Percentiles rank a stretch among this genome's conserved stretches.
Conservation (phyloP, 2,329 filamentous ascomycete genomes). For the Zarea fungicola region DNA sequence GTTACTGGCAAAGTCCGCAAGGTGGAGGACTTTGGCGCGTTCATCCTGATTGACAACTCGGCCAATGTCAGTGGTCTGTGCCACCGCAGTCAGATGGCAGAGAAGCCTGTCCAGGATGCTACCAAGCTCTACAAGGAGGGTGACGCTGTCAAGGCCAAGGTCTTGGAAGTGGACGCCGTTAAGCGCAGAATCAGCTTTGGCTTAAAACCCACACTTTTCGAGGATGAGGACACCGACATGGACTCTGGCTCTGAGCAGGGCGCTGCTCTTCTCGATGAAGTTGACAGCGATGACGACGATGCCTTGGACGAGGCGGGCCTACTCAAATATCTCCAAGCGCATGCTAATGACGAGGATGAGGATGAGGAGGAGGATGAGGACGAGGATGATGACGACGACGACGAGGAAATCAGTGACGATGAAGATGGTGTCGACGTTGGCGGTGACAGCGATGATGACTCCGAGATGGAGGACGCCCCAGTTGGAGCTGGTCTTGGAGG, state of each 20-base stretch:
- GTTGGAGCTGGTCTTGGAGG: slow-evolving; percentile 56
- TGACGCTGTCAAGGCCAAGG: slow-evolving; percentile 86
- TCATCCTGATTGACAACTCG: slow-evolving; percentile 84
- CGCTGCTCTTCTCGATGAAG: slow-evolving; percentile 36
- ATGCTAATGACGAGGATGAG: slow-evolving; percentile 35
- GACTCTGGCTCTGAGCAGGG: slow-evolving; percentile 44
- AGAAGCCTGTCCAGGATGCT: slow-evolving; percentile 76
- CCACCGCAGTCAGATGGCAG: slow-evolving; percentile 87
- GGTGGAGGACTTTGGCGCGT: slow-evolving; percentile 92
- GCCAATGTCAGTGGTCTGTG: slow-evolving; percentile 88
- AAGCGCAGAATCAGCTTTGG: slow-evolving; percentile 82
- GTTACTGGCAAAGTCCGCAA: slow-evolving; percentile 89
- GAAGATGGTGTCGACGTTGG: slow-evolving; percentile 39
- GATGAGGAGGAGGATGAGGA: slow-evolving; percentile 29
- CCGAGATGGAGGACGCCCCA: slow-evolving; percentile 22
- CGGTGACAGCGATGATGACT: slow-evolving; percentile 19
- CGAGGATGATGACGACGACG: slow-evolving; percentile 25
- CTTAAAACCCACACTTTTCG: slow-evolving; percentile 88
- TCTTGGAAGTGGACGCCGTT: slow-evolving; percentile 70
- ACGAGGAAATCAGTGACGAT: slow-evolving; percentile 7
- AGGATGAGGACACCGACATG: slow-evolving; percentile 53
- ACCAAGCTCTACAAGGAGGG: slow-evolving; percentile 84
- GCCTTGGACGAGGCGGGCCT: slow-evolving; percentile 42
- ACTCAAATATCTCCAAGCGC: slow-evolving; percentile 42
- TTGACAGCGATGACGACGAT: slow-evolving; percentile 42